Base-by-base conservation (phyloP, 306 rosid genomes). In the Glycine tomentella region DNA sequence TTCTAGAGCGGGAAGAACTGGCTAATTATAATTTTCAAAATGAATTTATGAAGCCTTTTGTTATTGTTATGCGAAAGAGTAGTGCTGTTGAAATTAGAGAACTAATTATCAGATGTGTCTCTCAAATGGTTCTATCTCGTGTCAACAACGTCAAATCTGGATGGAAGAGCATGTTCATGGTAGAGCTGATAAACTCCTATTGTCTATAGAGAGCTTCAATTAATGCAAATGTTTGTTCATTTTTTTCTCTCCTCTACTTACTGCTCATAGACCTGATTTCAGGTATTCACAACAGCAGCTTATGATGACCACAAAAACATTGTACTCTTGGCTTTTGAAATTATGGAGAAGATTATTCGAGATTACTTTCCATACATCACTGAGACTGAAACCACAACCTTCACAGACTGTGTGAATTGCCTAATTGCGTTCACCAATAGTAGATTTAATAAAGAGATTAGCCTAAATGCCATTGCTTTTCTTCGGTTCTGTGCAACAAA, bases 91-190 rank as follows among this genome's bases (percentile, higher is more conserved):
- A 96, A 84, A 96, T 96, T 74, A 92, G 99, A 82, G 99, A 96
- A 83, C 84, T 96, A 69, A 96, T 96, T 69, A 93, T 96, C 88
- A 82, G 99, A 90, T 96, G 99, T 76, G 99, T 96, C 73, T 96
- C 99, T 59, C 99, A 96, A 82, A 96, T 96, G 99, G 98, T 96
- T 75, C 86, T 96, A 80, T 88, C 97, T 49, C 98, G 98, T 57
- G 99, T 96, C 82, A 92, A 89, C 84, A 93, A 93, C 80, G 99
- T 96, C 75, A 96, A 96, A 83, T 96, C 99, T 2, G 99, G 99
- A 90, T 96, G 99, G 99, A 96, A 93, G 94, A 96, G 98, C 91
- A 96, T 96, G 99, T 96, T 96, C 91, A 96, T 93, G 99, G 99
- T 96, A 96, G 73, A 84, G 46, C 65, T 87, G 65, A 84, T 61